Conservation (phyloP, 257 asterid genomes). For the Cruciata laevipes region DNA sequence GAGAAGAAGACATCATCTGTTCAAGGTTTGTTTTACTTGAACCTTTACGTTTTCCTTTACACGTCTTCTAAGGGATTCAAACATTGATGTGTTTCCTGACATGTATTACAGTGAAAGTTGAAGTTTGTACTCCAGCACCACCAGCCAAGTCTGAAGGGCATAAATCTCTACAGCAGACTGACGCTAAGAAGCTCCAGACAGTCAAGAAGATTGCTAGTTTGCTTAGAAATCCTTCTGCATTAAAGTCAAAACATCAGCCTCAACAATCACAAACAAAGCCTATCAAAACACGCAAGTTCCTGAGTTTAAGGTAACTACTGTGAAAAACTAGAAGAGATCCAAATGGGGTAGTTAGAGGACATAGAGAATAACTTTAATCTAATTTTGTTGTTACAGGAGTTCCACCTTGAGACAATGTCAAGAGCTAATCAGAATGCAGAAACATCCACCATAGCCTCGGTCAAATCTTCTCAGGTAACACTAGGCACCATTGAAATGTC, state of each 20-base stretch:
- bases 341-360: conserved; percentile 1
- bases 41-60: not conserved
- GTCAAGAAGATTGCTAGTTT: conserved; percentile 59
- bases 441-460: conserved; percentile 58
- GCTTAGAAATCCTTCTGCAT: conserved; percentile 55
- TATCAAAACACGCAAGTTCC: conserved; percentile 66
- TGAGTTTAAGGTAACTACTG: conserved; percentile 68
- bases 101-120: conserved; percentile 17
- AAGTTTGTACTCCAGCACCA: conserved; percentile 63
- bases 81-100: not conserved
- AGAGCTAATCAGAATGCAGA: conserved; percentile 72
- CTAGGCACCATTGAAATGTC: not conserved
- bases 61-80: not conserved
- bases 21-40: conserved; percentile 20
- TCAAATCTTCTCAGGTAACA: conserved; percentile 44
- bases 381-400: conserved; percentile 53
- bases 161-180: conserved; percentile 22
- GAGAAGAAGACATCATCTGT: conserved; percentile 5
- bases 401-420: conserved; percentile 81
- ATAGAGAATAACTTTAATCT: not conserved
- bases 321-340: not conserved
- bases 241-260: no score
- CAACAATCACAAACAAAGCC: no score
- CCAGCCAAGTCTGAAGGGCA: conserved; percentile 13
- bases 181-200: conserved; percentile 42